Evolutionary conservation across 257 asterid species (phyloP).

Genomic region (Solanum appendiculatum): DNA sequence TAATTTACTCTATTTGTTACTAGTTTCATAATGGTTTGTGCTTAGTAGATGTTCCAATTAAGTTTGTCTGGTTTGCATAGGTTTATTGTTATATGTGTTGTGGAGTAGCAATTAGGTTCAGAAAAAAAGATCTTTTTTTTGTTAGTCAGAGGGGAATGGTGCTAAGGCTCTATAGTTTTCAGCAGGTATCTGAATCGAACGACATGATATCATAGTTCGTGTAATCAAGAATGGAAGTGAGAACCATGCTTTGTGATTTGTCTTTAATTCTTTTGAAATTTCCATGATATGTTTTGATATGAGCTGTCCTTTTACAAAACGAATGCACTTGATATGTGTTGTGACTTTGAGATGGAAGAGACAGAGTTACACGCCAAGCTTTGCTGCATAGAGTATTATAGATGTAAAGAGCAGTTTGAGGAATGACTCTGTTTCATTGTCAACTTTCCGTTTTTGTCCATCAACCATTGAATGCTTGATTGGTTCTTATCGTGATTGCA

Average conservation of each 20-base stretch:
- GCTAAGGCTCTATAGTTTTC: background rate
- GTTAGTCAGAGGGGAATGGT: background rate
- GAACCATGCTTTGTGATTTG: background rate
- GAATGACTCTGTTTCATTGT: background rate
- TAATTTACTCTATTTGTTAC: background rate
- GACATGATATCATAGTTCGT: background rate
- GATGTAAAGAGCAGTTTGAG: background rate
- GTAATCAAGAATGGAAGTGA: background rate
- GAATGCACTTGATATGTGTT: background rate
- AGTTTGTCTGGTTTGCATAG: background rate
- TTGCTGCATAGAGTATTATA: background rate
- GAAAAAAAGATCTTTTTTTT: background rate
- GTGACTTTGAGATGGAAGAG: background rate
- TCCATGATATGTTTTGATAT: background rate
- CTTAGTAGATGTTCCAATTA: background rate
- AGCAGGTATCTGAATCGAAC: background rate
- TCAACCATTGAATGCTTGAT: background rate
- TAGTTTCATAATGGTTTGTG: background rate
- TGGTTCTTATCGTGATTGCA: background rate
- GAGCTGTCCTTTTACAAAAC: background rate
- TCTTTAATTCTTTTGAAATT: background rate
- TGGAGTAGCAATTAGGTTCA: background rate
- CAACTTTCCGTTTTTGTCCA: background rate
- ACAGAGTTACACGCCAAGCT: background rate
- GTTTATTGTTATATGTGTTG: background rate